These are phyloP conservation scores for Quercus variabilis DNA, from an alignment of 306 rosid species.

Conservation along the genomic window DNA sequence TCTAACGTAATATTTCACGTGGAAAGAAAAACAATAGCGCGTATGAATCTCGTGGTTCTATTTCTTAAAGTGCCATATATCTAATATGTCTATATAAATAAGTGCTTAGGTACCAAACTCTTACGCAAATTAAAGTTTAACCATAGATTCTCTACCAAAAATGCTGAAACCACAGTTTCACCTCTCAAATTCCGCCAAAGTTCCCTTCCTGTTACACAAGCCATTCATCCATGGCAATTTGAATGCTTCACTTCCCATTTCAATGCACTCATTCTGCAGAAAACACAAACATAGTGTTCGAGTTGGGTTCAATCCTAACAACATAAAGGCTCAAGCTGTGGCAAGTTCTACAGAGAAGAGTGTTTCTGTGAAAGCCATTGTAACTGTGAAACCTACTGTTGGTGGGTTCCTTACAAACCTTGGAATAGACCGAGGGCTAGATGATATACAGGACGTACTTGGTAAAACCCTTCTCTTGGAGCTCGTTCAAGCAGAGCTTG, in stretches of 20 bases:
- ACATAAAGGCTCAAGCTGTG: not conserved
- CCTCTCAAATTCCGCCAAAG: not conserved
- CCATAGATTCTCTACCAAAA: not conserved
- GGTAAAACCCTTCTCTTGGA: slow-evolving; percentile 65
- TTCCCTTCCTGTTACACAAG: not conserved
- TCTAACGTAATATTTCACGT: too few relatives aligned
- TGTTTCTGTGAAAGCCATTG: slow-evolving; percentile 19
- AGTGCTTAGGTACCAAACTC: not conserved
- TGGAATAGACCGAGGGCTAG: slow-evolving; percentile 39
- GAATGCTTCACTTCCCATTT: not conserved
- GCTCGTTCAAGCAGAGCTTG: slow-evolving; percentile 44
- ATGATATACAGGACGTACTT: slow-evolving; percentile 54
- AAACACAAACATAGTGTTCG: not conserved
- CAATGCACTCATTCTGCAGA: not conserved
- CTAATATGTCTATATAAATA: too few relatives aligned
- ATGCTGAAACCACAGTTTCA: not conserved
- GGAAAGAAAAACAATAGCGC: too few relatives aligned
- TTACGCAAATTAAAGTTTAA: not conserved
- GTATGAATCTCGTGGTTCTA: too few relatives aligned
- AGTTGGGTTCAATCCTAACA: not conserved
- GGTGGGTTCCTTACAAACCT: slow-evolving; percentile 43
- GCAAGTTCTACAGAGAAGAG: not conserved
- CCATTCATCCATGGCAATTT: not conserved
- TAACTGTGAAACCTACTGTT: slow-evolving; percentile 23
- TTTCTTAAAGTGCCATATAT: too few relatives aligned